Evolutionary conservation across 495 filamentous ascomycete genomes (phyloP), one percentile per base, ranked within the genome.

Genomic region (Talaromyces proteolyticus): DNA sequence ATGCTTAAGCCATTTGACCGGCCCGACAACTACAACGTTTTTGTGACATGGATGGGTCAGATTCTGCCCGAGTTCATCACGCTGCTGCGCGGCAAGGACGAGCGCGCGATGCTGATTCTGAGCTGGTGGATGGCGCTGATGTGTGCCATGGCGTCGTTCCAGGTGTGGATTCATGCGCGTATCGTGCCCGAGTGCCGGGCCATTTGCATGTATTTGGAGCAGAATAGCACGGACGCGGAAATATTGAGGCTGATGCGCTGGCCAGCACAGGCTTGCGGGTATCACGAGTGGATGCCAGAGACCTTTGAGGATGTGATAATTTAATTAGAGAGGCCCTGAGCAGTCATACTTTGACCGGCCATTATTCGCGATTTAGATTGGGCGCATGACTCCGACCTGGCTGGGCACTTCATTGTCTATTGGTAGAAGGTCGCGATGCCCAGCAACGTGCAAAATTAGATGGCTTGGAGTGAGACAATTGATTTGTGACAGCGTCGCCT

Each of bases 261-360:
- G 61, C 70, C 95, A 50, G 91, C 91, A 1, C 79, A 87, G 64
- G 74, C 82, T 14, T 83, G 95, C 50, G 91, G 91, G 21, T 92
- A 91, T 49, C 79, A 10, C 45, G 14, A 14, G 6, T 20, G n/a
- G 38, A 41, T 16, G 4, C 29, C 29, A 14, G 29, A 34, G 29
- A 14, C 29, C 8, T 14, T 34, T 10, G 29, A 34, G 29, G 8
- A 14, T 2, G 29, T 34, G 29, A 34, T 14, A 8, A 34, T 34
- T 14, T 14, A 14, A 10, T 34, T 34, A 10, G 29, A 34, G 29
- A 1, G 29, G 29, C 8, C 2, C 2, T 34, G 29, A 34, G 4
- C n/a, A n/a, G n/a, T n/a, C n/a, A n/a, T n/a, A n/a, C n/a, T n/a
- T n/a, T n/a, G n/a, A n/a, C n/a, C n/a, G n/a, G n/a, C n/a, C n/a